These are phyloP conservation scores for Alternaria hordeiaustralica DNA, from an alignment of 2,329 filamentous ascomycete genomes.

Conservation along the genomic window DNA sequence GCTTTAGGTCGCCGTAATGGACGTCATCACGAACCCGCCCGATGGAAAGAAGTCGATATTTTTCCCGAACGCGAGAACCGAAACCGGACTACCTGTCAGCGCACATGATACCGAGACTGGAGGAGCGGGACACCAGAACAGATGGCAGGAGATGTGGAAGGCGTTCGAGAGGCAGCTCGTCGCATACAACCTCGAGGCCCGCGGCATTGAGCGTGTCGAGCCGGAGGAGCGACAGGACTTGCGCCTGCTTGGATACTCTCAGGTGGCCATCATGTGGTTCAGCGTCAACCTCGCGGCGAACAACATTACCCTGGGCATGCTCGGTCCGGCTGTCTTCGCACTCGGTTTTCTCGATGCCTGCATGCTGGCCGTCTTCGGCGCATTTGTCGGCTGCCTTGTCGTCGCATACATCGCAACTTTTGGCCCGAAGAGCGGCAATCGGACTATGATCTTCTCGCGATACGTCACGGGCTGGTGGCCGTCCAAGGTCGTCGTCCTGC, in stretches of 20 bases:
- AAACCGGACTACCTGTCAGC: constrained; percentile 22
- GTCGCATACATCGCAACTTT: constrained; percentile 68
- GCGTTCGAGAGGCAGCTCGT: constrained; percentile 52
- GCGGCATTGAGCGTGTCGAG: constrained; percentile 66
- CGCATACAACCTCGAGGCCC: constrained; percentile 63
- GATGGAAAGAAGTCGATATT: constrained; percentile 24
- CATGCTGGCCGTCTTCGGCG: constrained; percentile 64
- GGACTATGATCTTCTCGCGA: constrained; percentile 64
- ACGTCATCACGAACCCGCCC: constrained; percentile 8
- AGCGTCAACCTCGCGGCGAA: constrained; percentile 68
- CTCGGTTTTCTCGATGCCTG: constrained; percentile 65
- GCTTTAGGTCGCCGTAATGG: constrained; percentile 40
- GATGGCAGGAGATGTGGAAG: constrained; percentile 31
- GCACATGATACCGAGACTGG: constrained; percentile 3
- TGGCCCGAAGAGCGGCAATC: constrained; percentile 66
- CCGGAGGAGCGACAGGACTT: constrained; percentile 61
- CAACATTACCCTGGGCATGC: constrained; percentile 69
- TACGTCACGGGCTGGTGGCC: constrained; percentile 72
- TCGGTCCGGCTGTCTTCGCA: constrained; percentile 65
- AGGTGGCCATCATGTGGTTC: constrained; percentile 66
- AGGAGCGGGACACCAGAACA: constrained; percentile 6
- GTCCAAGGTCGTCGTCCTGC: constrained; percentile 66
- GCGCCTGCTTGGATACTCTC: constrained; percentile 60
- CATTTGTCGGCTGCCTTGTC: constrained; percentile 60
- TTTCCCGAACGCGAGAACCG: constrained; percentile 27